Conservation (phyloP, 805 yeast species). For the Yarrowia osloensis region DNA sequence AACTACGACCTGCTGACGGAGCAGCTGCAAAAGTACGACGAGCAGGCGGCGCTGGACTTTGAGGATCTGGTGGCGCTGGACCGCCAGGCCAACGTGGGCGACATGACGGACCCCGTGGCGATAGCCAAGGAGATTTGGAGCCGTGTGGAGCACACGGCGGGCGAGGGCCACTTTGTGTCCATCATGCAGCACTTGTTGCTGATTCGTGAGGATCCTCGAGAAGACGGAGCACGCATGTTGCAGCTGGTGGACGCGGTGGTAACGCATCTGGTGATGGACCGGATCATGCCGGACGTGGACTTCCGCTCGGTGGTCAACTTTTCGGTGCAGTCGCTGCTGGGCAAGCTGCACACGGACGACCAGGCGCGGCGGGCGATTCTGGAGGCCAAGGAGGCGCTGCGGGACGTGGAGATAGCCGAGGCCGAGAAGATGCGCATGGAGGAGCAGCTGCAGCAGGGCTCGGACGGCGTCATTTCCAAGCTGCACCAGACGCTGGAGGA, state of each 20-base stretch:
- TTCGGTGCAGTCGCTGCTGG: constrained; percentile 70
- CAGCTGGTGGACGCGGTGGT: constrained; percentile 66
- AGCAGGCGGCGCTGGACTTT: constrained; percentile 57
- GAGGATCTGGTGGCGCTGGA: constrained; percentile 47
- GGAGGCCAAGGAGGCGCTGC: constrained; percentile 57
- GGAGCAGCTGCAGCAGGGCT: constrained; percentile 69
- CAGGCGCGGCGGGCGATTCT: constrained; percentile 71
- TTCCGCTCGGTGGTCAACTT: constrained; percentile 70
- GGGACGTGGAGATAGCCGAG: constrained; percentile 55
- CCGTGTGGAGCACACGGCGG: constrained; percentile 58
- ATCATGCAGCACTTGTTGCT: constrained; percentile 68
- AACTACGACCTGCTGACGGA: constrained; percentile 62
- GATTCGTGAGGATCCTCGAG: constrained; percentile 45
- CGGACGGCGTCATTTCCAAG: constrained; percentile 67
- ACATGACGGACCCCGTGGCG: constrained; percentile 72
- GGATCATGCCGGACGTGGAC: constrained; percentile 48
- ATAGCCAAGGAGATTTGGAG: constrained; percentile 61
- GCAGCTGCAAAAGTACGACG: constrained; percentile 64
- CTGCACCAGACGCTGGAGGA: constrained; percentile 64
- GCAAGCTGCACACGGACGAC: constrained; percentile 80
- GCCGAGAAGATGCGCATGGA: constrained; percentile 65
- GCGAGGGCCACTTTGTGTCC: constrained; percentile 60
- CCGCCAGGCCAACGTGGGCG: constrained; percentile 50
- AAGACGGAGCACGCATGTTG: constrained; percentile 52
- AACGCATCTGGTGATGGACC: constrained; percentile 59